Percentiles rank a stretch among this genome's conserved stretches.
phyloP scores from a whole-genome alignment of 129 eudicot species.

The Saussurea involucrata region DNA sequence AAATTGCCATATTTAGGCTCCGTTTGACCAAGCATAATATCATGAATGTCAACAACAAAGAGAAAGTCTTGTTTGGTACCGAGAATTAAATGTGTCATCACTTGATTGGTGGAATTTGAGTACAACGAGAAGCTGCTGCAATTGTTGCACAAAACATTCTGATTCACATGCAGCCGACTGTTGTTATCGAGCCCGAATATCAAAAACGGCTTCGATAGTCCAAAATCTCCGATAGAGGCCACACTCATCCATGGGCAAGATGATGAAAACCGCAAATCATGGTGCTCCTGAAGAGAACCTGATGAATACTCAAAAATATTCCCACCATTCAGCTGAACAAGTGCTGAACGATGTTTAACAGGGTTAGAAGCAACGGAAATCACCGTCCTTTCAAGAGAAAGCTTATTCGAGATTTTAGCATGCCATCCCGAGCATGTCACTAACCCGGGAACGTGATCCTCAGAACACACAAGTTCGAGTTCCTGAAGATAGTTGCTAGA shows the following conservation, averaged over 20 bases:
- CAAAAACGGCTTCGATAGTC: conserved; percentile 38
- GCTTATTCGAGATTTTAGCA: conserved; percentile 31
- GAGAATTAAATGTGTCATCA: conserved; percentile 66
- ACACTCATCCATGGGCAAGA: conserved; percentile 84
- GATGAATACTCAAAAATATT: conserved; percentile 51
- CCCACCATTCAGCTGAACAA: conserved; percentile 74
- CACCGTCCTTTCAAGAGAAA: conserved; percentile 44
- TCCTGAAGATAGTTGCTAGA: conserved; percentile 50
- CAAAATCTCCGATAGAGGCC: conserved; percentile 39
- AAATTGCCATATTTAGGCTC: conserved; percentile 65
- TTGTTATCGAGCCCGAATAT: conserved; percentile 76
- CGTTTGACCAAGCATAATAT: conserved; percentile 48
- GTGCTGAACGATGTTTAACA: conserved; percentile 41
- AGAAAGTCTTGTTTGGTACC: conserved; percentile 83
- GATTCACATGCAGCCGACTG: conserved; percentile 57
- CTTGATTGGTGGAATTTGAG: conserved; percentile 58
- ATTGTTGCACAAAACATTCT: conserved; percentile 65
- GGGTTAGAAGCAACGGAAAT: conserved; percentile 56
- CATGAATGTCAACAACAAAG: conserved; percentile 63
- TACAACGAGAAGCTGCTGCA: conserved; percentile 80
- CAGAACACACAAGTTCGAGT: conserved; percentile 68
- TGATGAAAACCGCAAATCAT: conserved; percentile 48
- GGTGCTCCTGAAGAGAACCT: conserved; percentile 38
- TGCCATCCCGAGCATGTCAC: conserved; percentile 74
- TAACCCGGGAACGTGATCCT: conserved; percentile 61